These are phyloP conservation scores for Microcos paniculata DNA, from an alignment of 345 rosid species.

Conservation along the genomic window DNA sequence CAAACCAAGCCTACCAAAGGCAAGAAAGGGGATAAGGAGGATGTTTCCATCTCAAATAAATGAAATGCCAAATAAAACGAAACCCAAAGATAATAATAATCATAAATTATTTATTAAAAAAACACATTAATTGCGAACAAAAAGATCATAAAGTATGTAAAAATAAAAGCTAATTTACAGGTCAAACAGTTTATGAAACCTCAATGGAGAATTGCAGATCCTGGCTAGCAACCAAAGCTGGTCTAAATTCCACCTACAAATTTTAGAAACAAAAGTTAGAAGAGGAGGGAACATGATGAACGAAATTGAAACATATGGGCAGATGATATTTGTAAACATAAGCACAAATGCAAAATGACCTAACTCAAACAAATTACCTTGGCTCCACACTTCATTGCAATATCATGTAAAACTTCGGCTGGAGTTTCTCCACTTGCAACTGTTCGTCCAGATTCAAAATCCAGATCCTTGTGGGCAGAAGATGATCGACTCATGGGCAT, in stretches of 20 bases:
- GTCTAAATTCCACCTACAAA: constrained; percentile 78
- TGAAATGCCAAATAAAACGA: constrained; percentile 6
- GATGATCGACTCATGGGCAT: constrained; percentile 51
- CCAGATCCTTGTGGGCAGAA: constrained; percentile 63
- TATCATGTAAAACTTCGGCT: constrained; percentile 59
- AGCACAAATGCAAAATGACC: not conserved
- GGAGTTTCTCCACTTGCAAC: constrained; percentile 58
- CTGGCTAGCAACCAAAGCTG: constrained; percentile 58
- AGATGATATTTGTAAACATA: not conserved
- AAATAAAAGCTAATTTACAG: constrained; percentile 10
- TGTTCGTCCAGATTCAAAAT: constrained; percentile 58
- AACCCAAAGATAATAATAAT: not conserved
- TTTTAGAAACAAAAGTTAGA: constrained; percentile 14
- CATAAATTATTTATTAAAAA: not conserved
- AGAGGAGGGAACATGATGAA: constrained; percentile 8
- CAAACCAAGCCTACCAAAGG: constrained; percentile 74
- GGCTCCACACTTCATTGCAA: constrained; percentile 82
- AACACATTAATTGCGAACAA: not conserved
- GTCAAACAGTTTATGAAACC: constrained; percentile 44
- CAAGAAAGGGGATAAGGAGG: constrained; percentile 14
- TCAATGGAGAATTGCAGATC: constrained; percentile 80
- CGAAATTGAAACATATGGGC: not conserved
- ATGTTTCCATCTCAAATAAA: constrained; percentile 1
- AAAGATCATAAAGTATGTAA: not conserved
- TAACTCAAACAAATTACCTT: constrained; percentile 50